Percentiles rank a stretch among this genome's conserved stretches.
phyloP scores from a whole-genome alignment of 768 basidiomycete genomes.

The Phaffia australis region DNA sequence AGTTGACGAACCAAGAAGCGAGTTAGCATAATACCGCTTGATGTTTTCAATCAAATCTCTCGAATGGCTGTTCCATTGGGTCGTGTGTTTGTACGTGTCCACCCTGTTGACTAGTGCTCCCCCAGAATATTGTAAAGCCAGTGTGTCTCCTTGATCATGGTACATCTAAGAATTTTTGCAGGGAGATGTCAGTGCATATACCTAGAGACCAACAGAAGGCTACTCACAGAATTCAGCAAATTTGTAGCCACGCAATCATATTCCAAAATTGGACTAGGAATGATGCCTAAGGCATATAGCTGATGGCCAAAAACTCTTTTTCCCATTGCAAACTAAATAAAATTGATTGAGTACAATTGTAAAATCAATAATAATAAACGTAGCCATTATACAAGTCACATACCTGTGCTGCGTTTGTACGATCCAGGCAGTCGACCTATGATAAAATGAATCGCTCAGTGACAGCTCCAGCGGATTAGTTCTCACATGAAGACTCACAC shows the following conservation, averaged over 20 bases:
- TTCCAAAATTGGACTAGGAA: conserved; percentile 68
- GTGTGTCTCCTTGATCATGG: conserved; percentile 69
- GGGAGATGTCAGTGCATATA: background rate
- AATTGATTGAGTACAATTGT: background rate
- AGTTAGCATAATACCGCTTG: conserved; percentile 87
- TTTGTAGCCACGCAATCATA: conserved; percentile 93
- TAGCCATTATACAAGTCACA: background rate
- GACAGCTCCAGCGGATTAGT: background rate
- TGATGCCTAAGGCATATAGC: conserved; percentile 82
- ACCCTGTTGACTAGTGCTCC: conserved; percentile 91
- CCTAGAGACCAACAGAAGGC: background rate
- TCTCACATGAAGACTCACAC: conserved; percentile 33
- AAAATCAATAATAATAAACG: background rate
- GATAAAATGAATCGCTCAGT: background rate
- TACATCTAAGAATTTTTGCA: conserved; percentile 52
- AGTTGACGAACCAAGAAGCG: conserved; percentile 55
- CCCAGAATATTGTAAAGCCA: conserved; percentile 93
- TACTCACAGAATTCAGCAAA: conserved; percentile 65
- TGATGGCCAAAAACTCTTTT: conserved; percentile 91
- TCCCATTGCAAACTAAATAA: conserved; percentile 92
- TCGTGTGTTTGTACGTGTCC: conserved; percentile 88
- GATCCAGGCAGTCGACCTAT: conserved; percentile 77
- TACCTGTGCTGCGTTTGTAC: conserved; percentile 19
- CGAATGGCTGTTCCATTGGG: conserved; percentile 95
- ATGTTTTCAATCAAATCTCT: conserved; percentile 63